Base-by-base conservation (phyloP, 1,284 basidiomycete genomes). In the Marasmius oreades region DNA sequence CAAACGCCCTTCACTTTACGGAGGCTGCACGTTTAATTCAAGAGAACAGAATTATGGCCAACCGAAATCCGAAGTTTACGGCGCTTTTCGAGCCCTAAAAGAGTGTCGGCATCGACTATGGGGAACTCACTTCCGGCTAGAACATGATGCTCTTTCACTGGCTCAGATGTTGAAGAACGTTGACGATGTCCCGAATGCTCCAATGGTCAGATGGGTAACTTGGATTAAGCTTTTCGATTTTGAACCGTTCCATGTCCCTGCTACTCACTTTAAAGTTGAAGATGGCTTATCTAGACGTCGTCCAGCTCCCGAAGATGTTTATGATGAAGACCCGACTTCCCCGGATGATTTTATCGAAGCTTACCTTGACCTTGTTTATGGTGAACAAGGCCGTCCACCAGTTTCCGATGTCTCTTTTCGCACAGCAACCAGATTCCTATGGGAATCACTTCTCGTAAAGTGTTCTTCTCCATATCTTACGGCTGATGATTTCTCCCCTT, bases 1-100 rank as follows among this genome's bases (percentile, higher is more conserved):
- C 22, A 66, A 66, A 39, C 58, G 62, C 1, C 70, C 66, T 0
- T 61, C 68, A 0, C 20, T 68, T 1, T 74, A 63, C 58, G 69
- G 72, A 0, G 73, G 68, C 0, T 67, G 67, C 47, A 72, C 70
- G 0, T 73, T 69, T 61, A 71, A 62, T 76, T 73, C 44, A 71
- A 68, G 0, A 72, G 75, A n/a, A n/a, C n/a, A n/a, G n/a, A n/a
- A n/a, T n/a, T n/a, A n/a, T n/a, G n/a, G n/a, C n/a, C n/a, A n/a
- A 51, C 70, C 72, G 0, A 74, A 76, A 58, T 57, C 69, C 0
- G 73, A 76, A 56, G 58, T 76, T 0, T 74, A 69, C 52, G 72
- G 73, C 0, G 56, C 74, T 0, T 73, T 70, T 46, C 46, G 66
- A 0, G 69, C 72, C 0, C 34, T 74, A 26, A 71, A 71, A 42